Evolutionary conservation across 345 rosid species (phyloP).

Genomic region (Anacardium occidentale): DNA sequence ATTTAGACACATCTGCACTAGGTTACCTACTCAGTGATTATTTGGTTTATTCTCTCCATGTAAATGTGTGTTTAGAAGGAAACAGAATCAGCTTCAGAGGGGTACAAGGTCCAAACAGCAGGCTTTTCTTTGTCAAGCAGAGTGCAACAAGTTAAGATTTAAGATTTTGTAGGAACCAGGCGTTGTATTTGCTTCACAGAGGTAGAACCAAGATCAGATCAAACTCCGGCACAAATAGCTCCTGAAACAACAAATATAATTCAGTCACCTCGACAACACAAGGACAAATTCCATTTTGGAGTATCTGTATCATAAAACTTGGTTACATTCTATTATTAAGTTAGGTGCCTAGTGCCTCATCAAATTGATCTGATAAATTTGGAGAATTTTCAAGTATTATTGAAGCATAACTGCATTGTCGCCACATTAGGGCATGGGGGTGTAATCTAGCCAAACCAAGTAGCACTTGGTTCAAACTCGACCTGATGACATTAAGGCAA

Average conservation of each 20-base stretch:
- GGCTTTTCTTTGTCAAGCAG: not conserved
- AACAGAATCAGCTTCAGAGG: not conserved
- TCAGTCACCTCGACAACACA: not conserved
- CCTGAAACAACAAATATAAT: slow-evolving; percentile 39
- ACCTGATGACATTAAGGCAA: too few relatives aligned
- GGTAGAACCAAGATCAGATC: slow-evolving; percentile 13
- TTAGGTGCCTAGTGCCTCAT: not conserved
- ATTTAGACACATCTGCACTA: not conserved
- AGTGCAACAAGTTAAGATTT: not conserved
- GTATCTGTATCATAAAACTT: not conserved
- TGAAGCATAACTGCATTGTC: not conserved
- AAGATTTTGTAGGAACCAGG: not conserved
- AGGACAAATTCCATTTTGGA: not conserved
- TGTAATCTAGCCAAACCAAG: too few relatives aligned
- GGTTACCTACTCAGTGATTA: not conserved
- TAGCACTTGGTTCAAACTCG: too few relatives aligned
- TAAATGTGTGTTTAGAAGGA: not conserved
- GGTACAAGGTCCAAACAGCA: not conserved
- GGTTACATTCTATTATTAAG: not conserved
- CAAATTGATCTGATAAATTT: not conserved
- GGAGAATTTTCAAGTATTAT: not conserved
- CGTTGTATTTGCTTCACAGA: not conserved
- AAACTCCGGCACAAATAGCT: slow-evolving; percentile 73
- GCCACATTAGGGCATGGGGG: not conserved
- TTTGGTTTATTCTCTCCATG: not conserved